Evolutionary conservation across 495 filamentous ascomycete genomes (phyloP).

Genomic region (Sporormia fimetaria): DNA sequence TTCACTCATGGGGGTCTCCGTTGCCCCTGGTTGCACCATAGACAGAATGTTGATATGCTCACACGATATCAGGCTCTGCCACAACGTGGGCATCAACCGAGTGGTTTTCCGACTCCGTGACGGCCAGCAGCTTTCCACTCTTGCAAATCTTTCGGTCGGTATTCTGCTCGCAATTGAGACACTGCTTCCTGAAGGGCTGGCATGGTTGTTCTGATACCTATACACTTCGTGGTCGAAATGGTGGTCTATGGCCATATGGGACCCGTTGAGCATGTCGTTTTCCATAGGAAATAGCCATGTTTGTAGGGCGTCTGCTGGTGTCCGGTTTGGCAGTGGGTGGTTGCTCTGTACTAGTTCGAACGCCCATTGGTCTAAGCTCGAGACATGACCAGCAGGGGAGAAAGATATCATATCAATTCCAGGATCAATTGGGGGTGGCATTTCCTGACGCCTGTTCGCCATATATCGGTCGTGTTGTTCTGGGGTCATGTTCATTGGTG

Average conservation of each 20-base stretch:
- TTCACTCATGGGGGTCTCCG: slow-evolving; percentile 24
- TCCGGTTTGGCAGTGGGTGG: slow-evolving; percentile 20
- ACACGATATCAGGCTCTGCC: slow-evolving; percentile 38
- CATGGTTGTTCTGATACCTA: slow-evolving; percentile 28
- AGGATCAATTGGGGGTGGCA: slow-evolving; percentile 23
- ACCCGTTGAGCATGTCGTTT: slow-evolving; percentile 9
- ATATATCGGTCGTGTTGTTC: slow-evolving; percentile 21
- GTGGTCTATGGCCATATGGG: slow-evolving; percentile 18
- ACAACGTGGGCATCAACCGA: slow-evolving; percentile 40
- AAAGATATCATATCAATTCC: slow-evolving; percentile 24
- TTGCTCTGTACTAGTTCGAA: slow-evolving; percentile 24
- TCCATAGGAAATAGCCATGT: slow-evolving; percentile 23
- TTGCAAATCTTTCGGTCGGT: slow-evolving; percentile 41
- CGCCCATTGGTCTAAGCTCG: slow-evolving; percentile 22
- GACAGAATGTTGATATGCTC: slow-evolving; percentile 40
- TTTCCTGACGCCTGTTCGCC: slow-evolving; percentile 12
- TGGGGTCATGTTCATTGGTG: slow-evolving; percentile 15
- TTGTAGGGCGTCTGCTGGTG: slow-evolving; percentile 20
- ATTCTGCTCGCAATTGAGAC: slow-evolving; percentile 30
- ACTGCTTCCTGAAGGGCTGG: slow-evolving; percentile 21
- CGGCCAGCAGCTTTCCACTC: slow-evolving; percentile 42
- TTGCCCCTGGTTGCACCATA: slow-evolving; percentile 20
- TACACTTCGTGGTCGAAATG: slow-evolving; percentile 22
- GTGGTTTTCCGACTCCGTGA: slow-evolving; percentile 36
- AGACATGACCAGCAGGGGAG: slow-evolving; percentile 19